Evolutionary conservation across 352 stramenopile species (phyloP).

Genomic region (Plasmopara viticola): DNA sequence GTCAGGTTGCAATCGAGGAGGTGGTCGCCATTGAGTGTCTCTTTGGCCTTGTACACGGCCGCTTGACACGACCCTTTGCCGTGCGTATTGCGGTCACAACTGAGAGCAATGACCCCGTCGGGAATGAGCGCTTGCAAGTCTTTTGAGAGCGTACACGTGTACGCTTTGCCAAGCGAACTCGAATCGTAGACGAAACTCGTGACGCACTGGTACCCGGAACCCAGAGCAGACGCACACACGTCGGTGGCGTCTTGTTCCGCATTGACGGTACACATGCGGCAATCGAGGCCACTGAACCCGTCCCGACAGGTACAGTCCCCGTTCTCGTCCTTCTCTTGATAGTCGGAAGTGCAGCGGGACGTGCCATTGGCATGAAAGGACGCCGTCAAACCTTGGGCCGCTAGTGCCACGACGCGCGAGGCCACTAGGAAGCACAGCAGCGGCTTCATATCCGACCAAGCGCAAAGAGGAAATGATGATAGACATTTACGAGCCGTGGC

Average conservation of each 20-base stretch:
- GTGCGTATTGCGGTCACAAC: conserved; percentile 42
- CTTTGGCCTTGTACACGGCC: conserved; percentile 56
- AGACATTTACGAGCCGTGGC: too few species aligned
- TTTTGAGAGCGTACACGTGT: conserved; percentile 47
- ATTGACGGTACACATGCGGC: neutral
- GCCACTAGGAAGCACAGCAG: too few species aligned
- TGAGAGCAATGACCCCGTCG: conserved; percentile 57
- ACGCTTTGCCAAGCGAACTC: conserved; percentile 50
- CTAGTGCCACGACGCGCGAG: too few species aligned
- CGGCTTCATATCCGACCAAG: too few species aligned
- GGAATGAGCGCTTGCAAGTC: conserved; percentile 57
- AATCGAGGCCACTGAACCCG: neutral
- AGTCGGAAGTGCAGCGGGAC: neutral
- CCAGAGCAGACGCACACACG: conserved; percentile 35
- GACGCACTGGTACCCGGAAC: conserved; percentile 34
- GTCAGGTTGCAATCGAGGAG: conserved; percentile 69
- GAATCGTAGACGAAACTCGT: conserved; percentile 32
- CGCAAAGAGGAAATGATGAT: too few species aligned
- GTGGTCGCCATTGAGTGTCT: conserved; percentile 41
- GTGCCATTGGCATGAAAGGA: too few species aligned
- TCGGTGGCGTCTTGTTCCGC: neutral
- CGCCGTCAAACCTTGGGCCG: too few species aligned
- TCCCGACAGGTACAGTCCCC: neutral
- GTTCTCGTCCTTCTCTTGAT: neutral
- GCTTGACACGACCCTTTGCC: conserved; percentile 41